A percentile compares a stretch with the other conserved stretches of the same genome.
Conservation (phyloP, 257 asterid genomes). For the Solanum boliviense region DNA sequence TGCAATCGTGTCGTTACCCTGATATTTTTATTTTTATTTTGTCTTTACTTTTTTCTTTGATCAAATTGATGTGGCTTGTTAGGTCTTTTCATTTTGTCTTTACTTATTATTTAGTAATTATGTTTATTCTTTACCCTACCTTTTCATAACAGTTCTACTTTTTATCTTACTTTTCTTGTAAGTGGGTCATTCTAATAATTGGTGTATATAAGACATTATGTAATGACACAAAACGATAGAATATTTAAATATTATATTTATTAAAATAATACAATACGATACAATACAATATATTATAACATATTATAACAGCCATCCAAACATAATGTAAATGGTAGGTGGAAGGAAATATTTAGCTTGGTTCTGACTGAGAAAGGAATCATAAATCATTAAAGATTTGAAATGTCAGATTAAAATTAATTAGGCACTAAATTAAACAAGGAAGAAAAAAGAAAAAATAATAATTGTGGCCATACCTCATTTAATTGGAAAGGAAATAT, state of each 20-base stretch:
- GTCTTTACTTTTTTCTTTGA: not conserved
- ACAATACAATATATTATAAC: not conserved
- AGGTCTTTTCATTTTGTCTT: not conserved
- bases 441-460: not conserved
- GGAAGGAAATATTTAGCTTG: not conserved
- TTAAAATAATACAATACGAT: not conserved
- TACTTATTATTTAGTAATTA: not conserved
- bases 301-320: not conserved
- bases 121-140: not conserved
- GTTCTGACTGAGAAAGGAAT: not conserved
- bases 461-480: not conserved
- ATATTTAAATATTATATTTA: not conserved
- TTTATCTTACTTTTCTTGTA: too few relatives aligned
- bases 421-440: not conserved
- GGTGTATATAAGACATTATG: not conserved
- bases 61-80: not conserved
- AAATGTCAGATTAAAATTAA: not conserved
- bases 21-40: not conserved
- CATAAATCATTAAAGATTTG: not conserved
- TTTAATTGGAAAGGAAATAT: not conserved
- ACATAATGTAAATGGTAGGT: not conserved
- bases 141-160: not conserved
- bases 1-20: accelerated
- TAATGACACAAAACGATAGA: too few relatives aligned
- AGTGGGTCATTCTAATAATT: not conserved